Conservation (phyloP, 495 filamentous ascomycete genomes). For the Glarea lozoyensis region DNA sequence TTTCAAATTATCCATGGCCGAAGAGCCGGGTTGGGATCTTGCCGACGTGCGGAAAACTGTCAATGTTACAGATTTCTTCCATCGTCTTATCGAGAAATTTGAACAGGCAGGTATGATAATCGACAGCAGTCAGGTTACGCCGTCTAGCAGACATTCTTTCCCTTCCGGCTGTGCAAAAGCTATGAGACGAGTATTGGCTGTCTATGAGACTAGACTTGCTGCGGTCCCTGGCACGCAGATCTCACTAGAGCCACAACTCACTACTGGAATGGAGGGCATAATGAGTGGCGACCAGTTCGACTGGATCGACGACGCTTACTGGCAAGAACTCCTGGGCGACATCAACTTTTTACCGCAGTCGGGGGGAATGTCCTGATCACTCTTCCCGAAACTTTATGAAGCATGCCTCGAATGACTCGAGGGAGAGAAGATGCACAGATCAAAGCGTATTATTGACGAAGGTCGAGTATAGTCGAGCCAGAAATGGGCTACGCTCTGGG, state of each 20-base stretch:
- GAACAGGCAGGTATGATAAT: conserved; percentile 8
- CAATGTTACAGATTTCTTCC: conserved; percentile 4
- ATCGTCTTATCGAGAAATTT: conserved; percentile 4
- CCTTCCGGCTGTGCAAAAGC: conserved; percentile 4
- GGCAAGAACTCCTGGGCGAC: conserved; percentile 1
- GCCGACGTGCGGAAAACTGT: conserved; percentile 3
- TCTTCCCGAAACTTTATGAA: too few relatives aligned
- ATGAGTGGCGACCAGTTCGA: conserved; percentile 1
- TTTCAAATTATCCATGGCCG: conserved; percentile 12
- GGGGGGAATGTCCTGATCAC: too few relatives aligned
- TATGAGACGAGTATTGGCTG: conserved; percentile 7
- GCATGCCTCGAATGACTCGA: too few relatives aligned
- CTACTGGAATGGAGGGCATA: not conserved
- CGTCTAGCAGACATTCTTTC: conserved; percentile 2
- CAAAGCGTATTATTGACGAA: too few relatives aligned
- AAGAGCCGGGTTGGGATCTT: conserved; percentile 16
- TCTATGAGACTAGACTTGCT: conserved; percentile 9
- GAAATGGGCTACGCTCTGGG: too few relatives aligned
- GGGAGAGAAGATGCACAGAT: too few relatives aligned
- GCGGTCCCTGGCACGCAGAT: not conserved
- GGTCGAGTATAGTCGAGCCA: too few relatives aligned
- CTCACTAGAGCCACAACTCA: not conserved
- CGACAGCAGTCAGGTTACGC: conserved; percentile 2
- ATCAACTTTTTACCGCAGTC: not conserved
- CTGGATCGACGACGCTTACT: conserved; percentile 3